Evolutionary conservation across 768 basidiomycete species (phyloP).

Genomic region (Collybiopsis confluens): DNA sequence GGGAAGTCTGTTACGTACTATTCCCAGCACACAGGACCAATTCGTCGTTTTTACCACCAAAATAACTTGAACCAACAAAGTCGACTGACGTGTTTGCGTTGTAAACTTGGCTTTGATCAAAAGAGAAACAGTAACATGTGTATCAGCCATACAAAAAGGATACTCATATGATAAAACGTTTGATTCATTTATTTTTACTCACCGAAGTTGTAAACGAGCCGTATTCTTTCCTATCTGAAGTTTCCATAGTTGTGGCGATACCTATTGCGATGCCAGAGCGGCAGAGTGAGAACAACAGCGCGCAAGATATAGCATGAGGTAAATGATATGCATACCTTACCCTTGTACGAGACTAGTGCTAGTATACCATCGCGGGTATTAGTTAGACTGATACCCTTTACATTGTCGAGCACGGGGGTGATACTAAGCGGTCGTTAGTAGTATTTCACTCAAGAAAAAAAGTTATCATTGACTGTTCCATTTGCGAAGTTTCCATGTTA

Average conservation of each 20-base stretch:
- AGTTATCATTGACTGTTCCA: constrained; percentile 54
- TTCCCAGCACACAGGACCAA: constrained; percentile 76
- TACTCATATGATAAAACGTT: not conserved
- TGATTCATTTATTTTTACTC: not conserved
- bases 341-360: constrained; percentile 73
- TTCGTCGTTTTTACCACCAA: constrained; percentile 79
- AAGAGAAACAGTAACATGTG: not conserved
- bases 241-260: constrained; percentile 54
- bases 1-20: constrained; percentile 40
- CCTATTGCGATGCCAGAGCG: constrained; percentile 29
- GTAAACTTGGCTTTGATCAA: constrained; percentile 54
- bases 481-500: constrained; percentile 57
- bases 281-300: not conserved
- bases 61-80: constrained; percentile 79
- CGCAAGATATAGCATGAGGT: not conserved
- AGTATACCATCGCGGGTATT: constrained; percentile 44
- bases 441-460: not conserved
- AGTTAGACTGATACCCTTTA: constrained; percentile 65
- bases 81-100: constrained; percentile 64
- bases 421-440: constrained; percentile 36
- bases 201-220: constrained; percentile 8
- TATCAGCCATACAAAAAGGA: too few relatives aligned
- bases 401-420: constrained; percentile 70
- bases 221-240: constrained; percentile 40
- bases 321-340: constrained; percentile 40